Base-by-base conservation (phyloP, 2,329 filamentous ascomycete genomes). In the Exophiala phaeomuriformis region DNA sequence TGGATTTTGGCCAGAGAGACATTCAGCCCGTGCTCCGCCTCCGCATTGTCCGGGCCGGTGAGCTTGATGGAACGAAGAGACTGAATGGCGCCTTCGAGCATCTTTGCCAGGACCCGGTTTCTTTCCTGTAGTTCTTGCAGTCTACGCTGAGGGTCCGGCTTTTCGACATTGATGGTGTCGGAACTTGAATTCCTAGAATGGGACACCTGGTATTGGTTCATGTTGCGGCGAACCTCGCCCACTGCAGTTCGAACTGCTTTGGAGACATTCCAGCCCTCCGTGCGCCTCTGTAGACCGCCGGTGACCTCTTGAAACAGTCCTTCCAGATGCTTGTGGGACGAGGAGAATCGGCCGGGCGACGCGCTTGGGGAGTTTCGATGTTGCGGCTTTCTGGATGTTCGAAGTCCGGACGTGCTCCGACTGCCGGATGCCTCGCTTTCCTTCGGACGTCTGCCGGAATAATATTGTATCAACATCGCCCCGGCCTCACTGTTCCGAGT, bases 161-260 rank as follows among this genome's bases (percentile, higher is more conserved):
- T 35, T 35, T 43, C 29, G 36, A 32, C 8, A 19, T 8, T 28
- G 32, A 50, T 32, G 7, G 49, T 35, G 47, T 62, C 58, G 10
- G 37, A 28, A 42, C 55, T 61, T n/a, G 54, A 36, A 39, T 53
- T 46, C 31, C 58, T 46, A 2, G 57, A 52, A 47, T 61, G 62
- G 63, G 66, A 64, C 7, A 71, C 67, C 48, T 75, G 69, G 42
- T 75, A 69, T 35, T 67, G 68, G 59, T 75, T 71, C 63, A 76
- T 72, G 53, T 75, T 75, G 47, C 67, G 70, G 46, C 70, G 68
- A 9, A 72, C 72, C 63, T 75, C 73, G 19, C 64, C 72, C 41
- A 75, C 70, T 27, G 74, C 74, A 8, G 73, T 74, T 52, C 73
- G 71, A 9, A 77, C 71, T 39, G 70, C 73, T 59, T 74, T 76